A percentile compares a stretch with the other conserved stretches of the same genome.
Conservation (phyloP, 805 yeast species). For the Myxozyma neotropica region DNA sequence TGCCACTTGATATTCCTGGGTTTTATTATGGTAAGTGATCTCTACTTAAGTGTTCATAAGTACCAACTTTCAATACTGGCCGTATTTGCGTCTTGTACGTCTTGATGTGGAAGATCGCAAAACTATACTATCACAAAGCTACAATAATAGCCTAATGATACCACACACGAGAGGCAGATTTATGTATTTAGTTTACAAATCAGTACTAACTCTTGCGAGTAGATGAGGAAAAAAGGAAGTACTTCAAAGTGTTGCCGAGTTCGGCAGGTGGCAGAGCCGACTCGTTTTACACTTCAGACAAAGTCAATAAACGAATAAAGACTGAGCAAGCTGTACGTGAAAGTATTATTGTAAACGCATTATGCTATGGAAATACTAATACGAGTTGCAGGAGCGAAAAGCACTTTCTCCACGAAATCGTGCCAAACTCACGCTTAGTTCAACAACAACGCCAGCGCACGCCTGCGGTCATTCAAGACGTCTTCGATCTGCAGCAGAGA, state of each 20-base stretch:
- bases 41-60: background rate
- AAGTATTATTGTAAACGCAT: background rate
- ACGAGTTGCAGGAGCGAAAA: slow-evolving; percentile 6
- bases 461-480: slow-evolving; percentile 13
- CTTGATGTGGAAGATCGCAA: too few relatives aligned
- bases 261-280: slow-evolving; percentile 35
- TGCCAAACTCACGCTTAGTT: background rate
- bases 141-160: too few relatives aligned
- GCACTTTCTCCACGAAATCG: background rate
- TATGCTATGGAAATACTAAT: too few relatives aligned
- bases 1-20: slow-evolving; percentile 27
- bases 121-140: too few relatives aligned
- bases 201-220: background rate
- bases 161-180: background rate
- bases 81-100: too few relatives aligned
- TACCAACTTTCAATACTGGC: background rate
- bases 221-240: slow-evolving; percentile 35
- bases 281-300: slow-evolving; percentile 34
- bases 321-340: slow-evolving; percentile 6
- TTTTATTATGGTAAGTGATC: slow-evolving; percentile 29
- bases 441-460: slow-evolving; percentile 7
- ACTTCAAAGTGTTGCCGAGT: slow-evolving; percentile 35
- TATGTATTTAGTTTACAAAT: background rate
- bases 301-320: slow-evolving; percentile 28
- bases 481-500: slow-evolving; percentile 5